These are phyloP conservation scores for Cyamopsis tetragonoloba DNA, from an alignment of 306 rosid genomes.

Conservation along the genomic window DNA sequence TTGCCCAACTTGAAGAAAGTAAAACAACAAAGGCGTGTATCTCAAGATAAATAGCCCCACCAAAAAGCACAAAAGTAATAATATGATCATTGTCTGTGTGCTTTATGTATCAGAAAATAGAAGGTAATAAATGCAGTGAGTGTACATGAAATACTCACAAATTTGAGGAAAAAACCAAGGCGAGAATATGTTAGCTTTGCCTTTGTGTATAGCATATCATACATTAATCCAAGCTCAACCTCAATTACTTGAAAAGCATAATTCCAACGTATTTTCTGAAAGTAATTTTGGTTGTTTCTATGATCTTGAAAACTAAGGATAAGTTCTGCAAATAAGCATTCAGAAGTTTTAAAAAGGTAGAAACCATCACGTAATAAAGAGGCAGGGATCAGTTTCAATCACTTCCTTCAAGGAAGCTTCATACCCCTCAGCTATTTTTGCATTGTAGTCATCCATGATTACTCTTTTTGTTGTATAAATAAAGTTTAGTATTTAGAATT, in stretches of 20 bases:
- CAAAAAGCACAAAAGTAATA: constrained; percentile 25
- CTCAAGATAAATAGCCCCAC: constrained; percentile 35
- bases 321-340: constrained; percentile 41
- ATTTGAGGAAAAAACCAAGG: constrained; percentile 9
- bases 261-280: background rate
- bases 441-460: constrained; percentile 25
- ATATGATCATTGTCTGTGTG: background rate
- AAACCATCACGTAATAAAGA: background rate
- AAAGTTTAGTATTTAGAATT: too few relatives aligned
- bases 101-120: background rate
- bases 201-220: constrained; percentile 44
- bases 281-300: constrained; percentile 6
- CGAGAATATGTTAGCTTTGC: constrained; percentile 21
- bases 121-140: constrained; percentile 3
- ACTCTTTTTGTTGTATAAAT: too few relatives aligned
- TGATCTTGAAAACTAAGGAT: constrained; percentile 33
- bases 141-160: background rate
- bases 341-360: constrained; percentile 17
- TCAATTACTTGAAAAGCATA: constrained; percentile 33
- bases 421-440: constrained; percentile 24
- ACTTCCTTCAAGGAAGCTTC: background rate
- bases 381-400: constrained; percentile 12
- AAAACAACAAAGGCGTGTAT: constrained; percentile 5
- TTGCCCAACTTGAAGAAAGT: constrained; percentile 33
- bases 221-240: constrained; percentile 47